Evolutionary conservation across 148 eudicot genomes (phyloP), one percentile per base, ranked within the genome.

Genomic region (Oxyria digyna): DNA sequence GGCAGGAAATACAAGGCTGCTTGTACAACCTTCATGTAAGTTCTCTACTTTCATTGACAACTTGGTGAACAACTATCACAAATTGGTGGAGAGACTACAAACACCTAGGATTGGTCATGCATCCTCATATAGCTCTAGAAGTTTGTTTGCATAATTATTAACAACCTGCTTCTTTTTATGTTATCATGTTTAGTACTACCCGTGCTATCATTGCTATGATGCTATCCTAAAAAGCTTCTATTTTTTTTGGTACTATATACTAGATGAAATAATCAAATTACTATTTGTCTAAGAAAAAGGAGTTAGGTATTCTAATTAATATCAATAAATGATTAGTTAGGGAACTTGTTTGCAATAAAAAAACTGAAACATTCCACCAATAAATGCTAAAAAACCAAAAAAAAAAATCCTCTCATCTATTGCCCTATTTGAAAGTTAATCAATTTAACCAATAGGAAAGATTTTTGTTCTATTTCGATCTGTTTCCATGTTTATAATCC

Each of bases 11-110:
- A 94, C 99, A 43, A 81, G 99, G 72, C 89, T 94, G 71, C 31
- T 94, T 71, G 81, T 77, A 35, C 99, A 94, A 74, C 99, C 99
- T 37, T 87, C 99, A 27, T 94, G 99, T 94, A 81, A 85, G 81
- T 71, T 41, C 20, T 40, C 26, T 31, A 40, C 50, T 67, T 62
- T 33, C 38, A 17, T 24, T 17, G 69, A 14, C 18, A 59, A 59
- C 65, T 15, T 9, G 8, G 0, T 10, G 29, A 23, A 24, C 15
- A 46, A 46, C 31, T 24, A 31, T 59, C 65, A 15, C 38, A 59
- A 59, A 13, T 3, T 29, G 65, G 38, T 27, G 20, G 38, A 4
- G 18, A 46, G 21, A 17, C 23, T 46, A 6, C 8, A 46, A 43
- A 43, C n/a, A 41, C n/a, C 8, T 14, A 29, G 29, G 65, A 59